Evolutionary conservation across 192 early-diverging fungal genomes (phyloP), one percentile per base, ranked within the genome.

Genomic region (Dissophora globulifera): DNA sequence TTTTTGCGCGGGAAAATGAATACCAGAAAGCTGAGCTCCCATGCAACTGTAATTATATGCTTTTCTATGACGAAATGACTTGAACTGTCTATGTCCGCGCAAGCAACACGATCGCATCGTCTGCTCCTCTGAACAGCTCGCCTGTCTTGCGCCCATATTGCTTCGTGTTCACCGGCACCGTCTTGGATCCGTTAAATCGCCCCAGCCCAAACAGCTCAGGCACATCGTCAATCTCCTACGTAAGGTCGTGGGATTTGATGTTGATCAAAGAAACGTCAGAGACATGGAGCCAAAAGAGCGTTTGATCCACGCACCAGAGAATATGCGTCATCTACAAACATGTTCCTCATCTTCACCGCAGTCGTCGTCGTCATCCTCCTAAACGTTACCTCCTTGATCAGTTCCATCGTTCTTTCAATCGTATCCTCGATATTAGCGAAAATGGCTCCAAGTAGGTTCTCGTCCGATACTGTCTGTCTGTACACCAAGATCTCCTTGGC

Each of bases 401-500:
- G 57, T 16, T 58, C 30, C 12, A 85, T 59, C 1, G 76, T 74
- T 13, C 35, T 62, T 31, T 79, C 79, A 20, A 85, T 80, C 1
- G 82, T 71, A 22, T 75, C 76, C 25, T 85, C 80, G 9, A 68
- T 66, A 41, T 82, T 72, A n/a, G 79, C 78, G 69, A 85, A 87
- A 35, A 91, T 84, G 9, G 87, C 82, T n/a, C 90, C 90, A 10
- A 88, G 63, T 49, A 91, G 52, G 42, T 69, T 78, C 1, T 79
- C 81, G 27, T 91, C 88, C 1, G 67, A 35, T 25, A 72, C 79
- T 4, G 75, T 50, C 8, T 54, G 58, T 2, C 35, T 32, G 50
- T 91, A 91, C 0, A 91, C 87, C 13, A 88, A 62, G 7, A 89
- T 51, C 52, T 91, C 90, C 38, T 82, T 83, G 23, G 82, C 86